A percentile compares a stretch with the other conserved stretches of the same genome.
Evolutionary conservation across 2,329 filamentous ascomycete species (phyloP).

Genomic region (Colletotrichum somersetense): DNA sequence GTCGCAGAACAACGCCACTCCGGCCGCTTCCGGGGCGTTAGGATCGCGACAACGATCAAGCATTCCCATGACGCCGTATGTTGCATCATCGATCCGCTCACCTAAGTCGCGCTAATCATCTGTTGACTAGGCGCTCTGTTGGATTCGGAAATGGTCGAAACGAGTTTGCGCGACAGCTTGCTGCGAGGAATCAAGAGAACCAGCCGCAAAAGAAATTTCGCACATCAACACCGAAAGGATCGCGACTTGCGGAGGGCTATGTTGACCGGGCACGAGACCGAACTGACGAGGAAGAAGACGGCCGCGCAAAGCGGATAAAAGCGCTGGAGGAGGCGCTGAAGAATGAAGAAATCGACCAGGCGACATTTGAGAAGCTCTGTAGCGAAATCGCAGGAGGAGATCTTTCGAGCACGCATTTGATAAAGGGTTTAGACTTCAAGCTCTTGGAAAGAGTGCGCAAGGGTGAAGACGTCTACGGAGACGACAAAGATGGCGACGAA

Average conservation of each 20-base stretch:
- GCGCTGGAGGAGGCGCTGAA: conserved; percentile 86
- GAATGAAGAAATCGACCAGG: conserved; percentile 84
- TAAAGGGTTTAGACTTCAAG: conserved; percentile 92
- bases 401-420: conserved; percentile 82
- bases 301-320: conserved; percentile 75
- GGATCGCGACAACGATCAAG: conserved; percentile 83
- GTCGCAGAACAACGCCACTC: conserved; percentile 51
- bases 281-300: conserved; percentile 64
- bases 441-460: conserved; percentile 76
- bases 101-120: conserved; percentile 43
- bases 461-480: conserved; percentile 75
- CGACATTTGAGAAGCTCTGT: conserved; percentile 80
- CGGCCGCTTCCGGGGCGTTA: conserved; percentile 60
- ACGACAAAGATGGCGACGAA: conserved; percentile 49
- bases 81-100: conserved; percentile 41
- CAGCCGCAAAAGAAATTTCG: conserved; percentile 79
- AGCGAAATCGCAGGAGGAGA: conserved; percentile 87
- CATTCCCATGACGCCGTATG: conserved; percentile 95
- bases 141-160: conserved; percentile 62
- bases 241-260: conserved; percentile 84
- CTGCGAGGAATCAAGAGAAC: conserved; percentile 72
- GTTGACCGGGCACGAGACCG: conserved; percentile 82
- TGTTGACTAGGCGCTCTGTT: conserved; percentile 72
- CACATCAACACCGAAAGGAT: conserved; percentile 85
- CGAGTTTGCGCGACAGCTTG: conserved; percentile 87